Evolutionary conservation across 169 alveolate species (phyloP).

Genomic region (Eimeria acervulina): DNA sequence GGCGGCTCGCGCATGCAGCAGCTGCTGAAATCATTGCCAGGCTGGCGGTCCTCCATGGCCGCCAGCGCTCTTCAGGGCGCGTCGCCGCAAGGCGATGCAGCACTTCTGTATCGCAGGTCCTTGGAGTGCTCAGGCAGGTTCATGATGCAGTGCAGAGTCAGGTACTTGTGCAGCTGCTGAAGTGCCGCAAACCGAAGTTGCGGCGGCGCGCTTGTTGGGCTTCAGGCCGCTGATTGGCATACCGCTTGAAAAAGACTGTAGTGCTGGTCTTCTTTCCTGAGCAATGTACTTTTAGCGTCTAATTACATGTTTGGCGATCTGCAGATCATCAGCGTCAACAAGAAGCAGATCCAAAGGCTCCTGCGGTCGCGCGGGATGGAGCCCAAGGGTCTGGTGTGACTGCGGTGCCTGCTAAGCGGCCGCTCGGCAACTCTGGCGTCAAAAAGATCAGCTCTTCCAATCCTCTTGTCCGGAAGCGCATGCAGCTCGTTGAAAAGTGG

Average conservation of each 20-base stretch:
- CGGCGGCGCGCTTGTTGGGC: conserved; percentile 58
- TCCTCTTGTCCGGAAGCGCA: conserved; percentile 79
- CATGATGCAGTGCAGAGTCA: conserved; percentile 76
- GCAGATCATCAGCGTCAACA: conserved; percentile 58
- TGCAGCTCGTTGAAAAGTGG: conserved; percentile 84
- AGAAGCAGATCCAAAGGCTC: conserved; percentile 50
- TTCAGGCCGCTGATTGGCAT: neutral
- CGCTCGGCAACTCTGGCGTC: conserved; percentile 46
- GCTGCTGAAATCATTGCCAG: conserved; percentile 70
- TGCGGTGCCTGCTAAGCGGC: conserved; percentile 48
- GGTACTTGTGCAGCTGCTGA: conserved; percentile 74
- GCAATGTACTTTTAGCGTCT: neutral
- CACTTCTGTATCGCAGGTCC: conserved; percentile 74
- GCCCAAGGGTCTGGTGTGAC: conserved; percentile 49
- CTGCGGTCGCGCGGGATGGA: conserved; percentile 78
- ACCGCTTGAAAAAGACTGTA: neutral
- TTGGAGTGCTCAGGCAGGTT: conserved; percentile 80
- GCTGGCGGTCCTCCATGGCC: conserved; percentile 70
- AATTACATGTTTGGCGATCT: conserved; percentile 32
- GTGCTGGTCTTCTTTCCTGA: neutral
- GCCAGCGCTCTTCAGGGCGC: conserved; percentile 58
- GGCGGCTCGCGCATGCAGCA: conserved; percentile 71
- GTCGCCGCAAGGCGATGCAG: conserved; percentile 73
- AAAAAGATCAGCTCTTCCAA: conserved; percentile 53
- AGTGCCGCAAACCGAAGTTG: conserved; percentile 41